These are phyloP conservation scores for Oryza officinalis DNA, from an alignment of 176 grass and related monocot species.

Conservation along the genomic window DNA sequence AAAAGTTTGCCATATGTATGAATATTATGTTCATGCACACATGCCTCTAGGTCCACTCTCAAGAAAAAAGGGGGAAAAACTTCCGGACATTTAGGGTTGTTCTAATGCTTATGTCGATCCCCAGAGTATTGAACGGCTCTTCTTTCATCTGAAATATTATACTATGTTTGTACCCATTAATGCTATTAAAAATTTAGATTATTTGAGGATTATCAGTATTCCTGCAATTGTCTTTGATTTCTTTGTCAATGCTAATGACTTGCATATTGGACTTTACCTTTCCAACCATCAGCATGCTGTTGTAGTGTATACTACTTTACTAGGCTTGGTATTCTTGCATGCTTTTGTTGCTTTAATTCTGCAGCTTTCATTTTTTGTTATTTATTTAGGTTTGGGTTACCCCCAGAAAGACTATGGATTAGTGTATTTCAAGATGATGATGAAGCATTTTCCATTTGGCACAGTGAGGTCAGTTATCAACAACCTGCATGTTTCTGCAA, in stretches of 20 bases:
- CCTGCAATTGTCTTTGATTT: constrained; percentile 17
- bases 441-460: constrained; percentile 95
- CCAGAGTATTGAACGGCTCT: constrained; percentile 19
- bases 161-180: background rate
- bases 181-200: background rate
- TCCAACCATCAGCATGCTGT: background rate
- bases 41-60: background rate
- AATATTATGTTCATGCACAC: background rate
- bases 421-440: constrained; percentile 95
- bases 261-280: background rate
- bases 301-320: background rate
- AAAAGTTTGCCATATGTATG: constrained; percentile 32
- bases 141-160: constrained; percentile 9
- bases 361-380: constrained; percentile 14
- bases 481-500: constrained; percentile 20
- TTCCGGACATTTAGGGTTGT: background rate
- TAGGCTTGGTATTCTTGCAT: background rate
- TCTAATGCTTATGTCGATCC: constrained; percentile 11
- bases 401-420: constrained; percentile 90
- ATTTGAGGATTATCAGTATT: constrained; percentile 7
- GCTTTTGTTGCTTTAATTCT: constrained; percentile 4
- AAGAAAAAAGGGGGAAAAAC: background rate
- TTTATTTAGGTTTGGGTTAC: constrained; percentile 71
- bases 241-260: constrained; percentile 16
- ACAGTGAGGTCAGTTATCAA: constrained; percentile 56